Conservation (phyloP, 164 flowering plant genomes). For the Aristolochia contorta region DNA sequence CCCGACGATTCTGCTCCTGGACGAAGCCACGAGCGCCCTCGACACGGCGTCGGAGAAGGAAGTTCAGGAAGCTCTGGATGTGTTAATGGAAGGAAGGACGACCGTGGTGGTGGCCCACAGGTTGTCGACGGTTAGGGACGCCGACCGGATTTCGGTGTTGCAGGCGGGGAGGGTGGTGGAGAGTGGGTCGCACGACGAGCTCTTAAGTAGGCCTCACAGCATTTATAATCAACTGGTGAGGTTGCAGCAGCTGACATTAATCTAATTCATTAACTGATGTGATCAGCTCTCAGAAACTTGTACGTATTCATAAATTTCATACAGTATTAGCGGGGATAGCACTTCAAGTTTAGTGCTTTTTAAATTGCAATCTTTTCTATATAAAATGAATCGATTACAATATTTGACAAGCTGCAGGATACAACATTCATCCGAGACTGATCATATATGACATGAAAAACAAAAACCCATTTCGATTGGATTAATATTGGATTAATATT, state of each 20-base stretch:
- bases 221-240: constrained; percentile 38
- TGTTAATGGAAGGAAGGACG: constrained; percentile 58
- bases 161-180: constrained; percentile 54
- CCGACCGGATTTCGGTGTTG: constrained; percentile 65
- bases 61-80: constrained; percentile 75
- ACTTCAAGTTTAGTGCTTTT: too few species aligned
- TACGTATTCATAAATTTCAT: too few species aligned
- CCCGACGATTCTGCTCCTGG: constrained; percentile 63
- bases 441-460: too few species aligned
- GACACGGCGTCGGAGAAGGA: constrained; percentile 76
- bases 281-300: too few species aligned
- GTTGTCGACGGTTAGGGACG: constrained; percentile 66
- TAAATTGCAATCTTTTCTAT: too few species aligned
- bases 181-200: constrained; percentile 55
- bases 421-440: too few species aligned
- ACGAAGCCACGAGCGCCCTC: constrained; percentile 82
- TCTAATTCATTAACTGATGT: too few species aligned
- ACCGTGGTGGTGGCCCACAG: constrained; percentile 80
- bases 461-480: too few species aligned
- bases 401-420: too few species aligned
- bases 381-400: too few species aligned
- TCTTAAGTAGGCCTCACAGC: constrained; percentile 26
- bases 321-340: too few species aligned
- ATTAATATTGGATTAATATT: too few species aligned
- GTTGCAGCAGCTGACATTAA: constrained; percentile 44